Evolutionary conservation across 345 rosid species (phyloP).

Genomic region (Pelargonium nanum): DNA sequence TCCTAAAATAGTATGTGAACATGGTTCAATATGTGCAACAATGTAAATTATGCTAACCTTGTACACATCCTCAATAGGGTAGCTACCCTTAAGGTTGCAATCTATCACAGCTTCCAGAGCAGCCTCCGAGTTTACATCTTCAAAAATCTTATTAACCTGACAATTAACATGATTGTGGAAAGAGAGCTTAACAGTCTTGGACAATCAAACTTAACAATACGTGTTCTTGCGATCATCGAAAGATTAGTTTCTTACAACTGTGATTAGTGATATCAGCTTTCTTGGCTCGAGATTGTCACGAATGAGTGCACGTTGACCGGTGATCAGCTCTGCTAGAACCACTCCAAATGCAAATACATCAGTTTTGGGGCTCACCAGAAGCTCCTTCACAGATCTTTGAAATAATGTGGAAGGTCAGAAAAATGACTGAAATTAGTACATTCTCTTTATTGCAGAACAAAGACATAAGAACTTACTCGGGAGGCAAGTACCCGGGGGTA

Average conservation of each 20-base stretch:
- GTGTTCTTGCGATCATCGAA: not conserved
- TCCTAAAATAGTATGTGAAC: no score
- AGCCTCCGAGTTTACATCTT: slow-evolving; percentile 26
- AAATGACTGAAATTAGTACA: not conserved
- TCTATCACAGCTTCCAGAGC: slow-evolving; percentile 38
- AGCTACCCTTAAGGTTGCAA: slow-evolving; percentile 34
- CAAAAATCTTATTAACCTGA: slow-evolving; percentile 34
- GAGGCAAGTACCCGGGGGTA: slow-evolving; percentile 65
- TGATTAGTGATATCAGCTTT: slow-evolving; percentile 39
- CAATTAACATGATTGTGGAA: not conserved
- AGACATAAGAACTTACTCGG: slow-evolving; percentile 29
- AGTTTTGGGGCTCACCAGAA: slow-evolving; percentile 52
- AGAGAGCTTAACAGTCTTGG: not conserved
- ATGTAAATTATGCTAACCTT: slow-evolving; percentile 23
- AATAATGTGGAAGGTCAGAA: not conserved
- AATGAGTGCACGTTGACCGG: slow-evolving; percentile 45
- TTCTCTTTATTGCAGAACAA: not conserved
- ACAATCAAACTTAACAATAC: not conserved
- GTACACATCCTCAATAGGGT: slow-evolving; percentile 34
- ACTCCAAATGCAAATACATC: slow-evolving; percentile 64
- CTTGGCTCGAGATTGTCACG: slow-evolving; percentile 39
- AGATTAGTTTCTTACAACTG: slow-evolving; percentile 24
- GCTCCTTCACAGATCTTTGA: slow-evolving; percentile 50
- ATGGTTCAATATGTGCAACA: not conserved
- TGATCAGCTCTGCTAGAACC: slow-evolving; percentile 56